phyloP scores from a whole-genome alignment of 2,329 filamentous ascomycete genomes.

The Scolecobasidium constrictum region DNA sequence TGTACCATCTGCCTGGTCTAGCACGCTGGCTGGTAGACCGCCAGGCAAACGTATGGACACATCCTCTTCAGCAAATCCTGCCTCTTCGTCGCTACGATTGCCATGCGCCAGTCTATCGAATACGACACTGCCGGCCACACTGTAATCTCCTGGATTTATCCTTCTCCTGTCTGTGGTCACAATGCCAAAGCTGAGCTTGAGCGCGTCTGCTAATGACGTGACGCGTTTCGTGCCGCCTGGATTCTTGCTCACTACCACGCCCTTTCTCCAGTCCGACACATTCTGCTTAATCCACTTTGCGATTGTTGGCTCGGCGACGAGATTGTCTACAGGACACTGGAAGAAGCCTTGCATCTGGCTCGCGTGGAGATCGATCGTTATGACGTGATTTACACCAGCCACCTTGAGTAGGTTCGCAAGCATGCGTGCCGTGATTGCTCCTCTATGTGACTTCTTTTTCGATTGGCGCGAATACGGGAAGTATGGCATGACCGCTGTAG shows the following conservation, averaged over 20 bases:
- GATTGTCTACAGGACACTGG: slow-evolving; percentile 92
- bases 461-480: slow-evolving; percentile 99
- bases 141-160: slow-evolving; percentile 39
- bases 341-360: slow-evolving; percentile 99
- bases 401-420: slow-evolving; percentile 88
- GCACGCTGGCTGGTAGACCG: not conserved
- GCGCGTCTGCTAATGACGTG: slow-evolving; percentile 84
- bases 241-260: slow-evolving; percentile 96
- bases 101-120: slow-evolving; percentile 33
- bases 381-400: slow-evolving; percentile 92
- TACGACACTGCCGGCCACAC: slow-evolving; percentile 56
- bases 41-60: not conserved
- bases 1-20: not conserved
- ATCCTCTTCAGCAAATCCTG: slow-evolving; percentile 6
- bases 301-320: slow-evolving; percentile 90
- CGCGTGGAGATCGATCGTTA: slow-evolving; percentile 89
- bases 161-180: slow-evolving; percentile 70
- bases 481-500: slow-evolving; percentile 86
- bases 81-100: slow-evolving; percentile 12
- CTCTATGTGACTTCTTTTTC: slow-evolving; percentile 96
- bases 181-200: slow-evolving; percentile 97
- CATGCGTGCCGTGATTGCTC: slow-evolving; percentile 94
- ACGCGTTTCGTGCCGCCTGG: slow-evolving; percentile 94
- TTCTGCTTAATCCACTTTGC: slow-evolving; percentile 91
- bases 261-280: slow-evolving; percentile 76